Percentiles rank a stretch among this genome's conserved stretches.
These are phyloP conservation scores for Haematococcus sp. DNA, from an alignment of 139 green algal genomes.

Conservation along the genomic window DNA sequence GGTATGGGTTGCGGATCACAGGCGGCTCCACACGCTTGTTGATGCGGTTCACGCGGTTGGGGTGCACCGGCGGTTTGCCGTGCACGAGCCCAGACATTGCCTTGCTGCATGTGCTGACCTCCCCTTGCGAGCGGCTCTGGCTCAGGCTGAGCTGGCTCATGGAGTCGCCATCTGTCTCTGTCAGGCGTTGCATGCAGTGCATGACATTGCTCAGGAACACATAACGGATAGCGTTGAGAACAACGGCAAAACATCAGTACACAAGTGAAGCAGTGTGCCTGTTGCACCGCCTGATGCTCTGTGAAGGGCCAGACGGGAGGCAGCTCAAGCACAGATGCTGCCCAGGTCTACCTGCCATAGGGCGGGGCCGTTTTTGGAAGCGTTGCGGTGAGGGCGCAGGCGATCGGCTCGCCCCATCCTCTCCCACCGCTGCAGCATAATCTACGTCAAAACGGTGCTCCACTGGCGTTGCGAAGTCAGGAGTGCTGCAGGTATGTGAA, in stretches of 20 bases:
- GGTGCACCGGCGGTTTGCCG: conserved; percentile 9
- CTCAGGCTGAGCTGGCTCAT: conserved; percentile 36
- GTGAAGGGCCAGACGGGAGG: too few relatives aligned
- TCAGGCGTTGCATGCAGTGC: too few relatives aligned
- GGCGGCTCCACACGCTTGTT: conserved; percentile 21
- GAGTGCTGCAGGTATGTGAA: conserved; percentile 22
- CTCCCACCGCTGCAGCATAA: conserved; percentile 33
- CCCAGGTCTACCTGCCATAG: background rate
- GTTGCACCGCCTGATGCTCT: too few relatives aligned
- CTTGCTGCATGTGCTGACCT: conserved; percentile 42
- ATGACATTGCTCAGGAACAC: too few relatives aligned
- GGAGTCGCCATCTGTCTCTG: conserved; percentile 27
- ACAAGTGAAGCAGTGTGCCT: too few relatives aligned
- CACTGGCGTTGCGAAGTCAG: conserved; percentile 49
- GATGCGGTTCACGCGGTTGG: conserved; percentile 7
- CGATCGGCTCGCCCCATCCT: conserved; percentile 19
- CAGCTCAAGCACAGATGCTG: too few relatives aligned
- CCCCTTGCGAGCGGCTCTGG: conserved; percentile 30
- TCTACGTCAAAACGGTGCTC: conserved; percentile 56
- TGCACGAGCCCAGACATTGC: conserved; percentile 10
- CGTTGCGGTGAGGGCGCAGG: conserved; percentile 27
- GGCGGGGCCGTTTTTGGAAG: conserved; percentile 29
- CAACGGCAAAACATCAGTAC: too few relatives aligned
- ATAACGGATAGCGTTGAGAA: too few relatives aligned
- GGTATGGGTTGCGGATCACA: conserved; percentile 34